A percentile compares a stretch with the other conserved stretches of the same genome.
phyloP scores from a whole-genome alignment of 495 filamentous ascomycete species.

The Tuber umbilicatum region DNA sequence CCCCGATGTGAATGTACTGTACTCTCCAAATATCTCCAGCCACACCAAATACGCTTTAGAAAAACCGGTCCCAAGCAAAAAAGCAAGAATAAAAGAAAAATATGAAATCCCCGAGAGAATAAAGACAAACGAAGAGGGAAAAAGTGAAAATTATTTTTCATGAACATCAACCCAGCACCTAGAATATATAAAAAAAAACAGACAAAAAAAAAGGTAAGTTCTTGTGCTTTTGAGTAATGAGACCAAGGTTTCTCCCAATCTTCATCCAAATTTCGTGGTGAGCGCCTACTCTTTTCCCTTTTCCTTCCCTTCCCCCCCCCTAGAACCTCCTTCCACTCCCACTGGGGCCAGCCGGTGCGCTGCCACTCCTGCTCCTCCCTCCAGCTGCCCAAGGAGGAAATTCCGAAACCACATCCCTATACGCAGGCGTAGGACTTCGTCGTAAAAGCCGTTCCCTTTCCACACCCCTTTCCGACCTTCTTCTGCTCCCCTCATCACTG shows the following conservation, averaged over 20 bases:
- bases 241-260: not conserved
- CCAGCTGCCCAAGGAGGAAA: conserved; percentile 5
- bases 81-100: not conserved
- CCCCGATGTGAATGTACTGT: not conserved
- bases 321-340: conserved; percentile 20
- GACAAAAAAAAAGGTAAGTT: not conserved
- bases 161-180: conserved; percentile 11
- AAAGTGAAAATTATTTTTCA: conserved; percentile 25
- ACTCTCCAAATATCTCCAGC: not conserved
- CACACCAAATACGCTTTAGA: not conserved
- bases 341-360: conserved; percentile 39
- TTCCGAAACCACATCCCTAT: conserved; percentile 38
- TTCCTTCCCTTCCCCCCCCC: not conserved
- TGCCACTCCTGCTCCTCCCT: conserved; percentile 33
- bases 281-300: not conserved
- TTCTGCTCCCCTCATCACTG: conserved; percentile 18
- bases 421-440: conserved; percentile 37
- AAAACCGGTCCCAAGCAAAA: not conserved
- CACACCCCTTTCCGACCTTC: conserved; percentile 14
- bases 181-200: conserved; percentile 10
- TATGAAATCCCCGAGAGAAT: conserved; percentile 4
- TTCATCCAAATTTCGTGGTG: conserved; percentile 17
- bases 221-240: not conserved
- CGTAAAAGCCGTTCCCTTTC: conserved; percentile 28
- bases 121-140: conserved; percentile 5